Evolutionary conservation across 2,329 filamentous ascomycete species (phyloP).

Genomic region (Drechslerella stenobrocha): DNA sequence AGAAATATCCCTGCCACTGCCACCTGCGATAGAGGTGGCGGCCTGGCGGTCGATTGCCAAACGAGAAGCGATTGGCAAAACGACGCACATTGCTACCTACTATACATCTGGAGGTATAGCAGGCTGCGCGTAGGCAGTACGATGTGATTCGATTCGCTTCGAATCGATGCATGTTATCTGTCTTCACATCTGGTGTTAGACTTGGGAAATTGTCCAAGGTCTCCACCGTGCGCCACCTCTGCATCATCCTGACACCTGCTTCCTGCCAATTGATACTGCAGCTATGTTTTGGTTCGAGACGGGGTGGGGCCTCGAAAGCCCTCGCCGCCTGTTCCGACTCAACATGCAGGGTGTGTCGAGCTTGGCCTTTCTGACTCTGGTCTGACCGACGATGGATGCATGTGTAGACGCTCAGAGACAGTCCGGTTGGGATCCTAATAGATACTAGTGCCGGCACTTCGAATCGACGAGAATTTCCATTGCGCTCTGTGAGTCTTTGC

Average conservation of each 20-base stretch:
- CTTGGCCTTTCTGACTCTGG: constrained; percentile 36
- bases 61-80: constrained; percentile 46
- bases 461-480: background rate
- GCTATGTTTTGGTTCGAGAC: constrained; percentile 29
- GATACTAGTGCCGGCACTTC: background rate
- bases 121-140: constrained; percentile 9
- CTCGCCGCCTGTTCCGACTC: constrained; percentile 5
- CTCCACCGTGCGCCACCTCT: constrained; percentile 37
- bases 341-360: constrained; percentile 17
- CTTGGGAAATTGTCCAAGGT: background rate
- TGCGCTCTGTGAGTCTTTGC: background rate
- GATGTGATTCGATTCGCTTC: too few species aligned
- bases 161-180: background rate
- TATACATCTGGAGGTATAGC: constrained; percentile 12
- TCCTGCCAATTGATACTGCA: constrained; percentile 36
- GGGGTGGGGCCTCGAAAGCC: background rate
- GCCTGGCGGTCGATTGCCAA: constrained; percentile 22
- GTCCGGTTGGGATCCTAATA: background rate
- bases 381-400: constrained; percentile 1
- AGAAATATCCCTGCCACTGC: constrained; percentile 39
- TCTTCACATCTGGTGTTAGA: background rate
- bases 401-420: background rate
- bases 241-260: constrained; percentile 42
- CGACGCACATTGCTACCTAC: constrained; percentile 4
- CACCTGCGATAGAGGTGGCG: constrained; percentile 1